Conservation (phyloP, 805 yeast species). For the Nematodospora valgi region DNA sequence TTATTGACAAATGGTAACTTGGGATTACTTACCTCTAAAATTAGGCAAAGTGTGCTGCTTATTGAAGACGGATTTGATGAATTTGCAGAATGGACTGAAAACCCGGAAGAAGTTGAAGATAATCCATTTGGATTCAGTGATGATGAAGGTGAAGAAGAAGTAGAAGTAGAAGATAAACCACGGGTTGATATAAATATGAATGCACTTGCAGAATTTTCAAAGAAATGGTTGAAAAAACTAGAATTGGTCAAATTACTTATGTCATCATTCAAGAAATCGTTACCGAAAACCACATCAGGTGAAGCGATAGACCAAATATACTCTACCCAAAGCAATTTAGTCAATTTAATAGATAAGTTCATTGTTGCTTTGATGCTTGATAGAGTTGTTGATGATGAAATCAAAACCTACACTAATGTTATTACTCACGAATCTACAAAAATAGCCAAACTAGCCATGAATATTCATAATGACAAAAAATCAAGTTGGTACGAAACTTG, state of each 20-base stretch:
- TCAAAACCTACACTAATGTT: conserved; percentile 18
- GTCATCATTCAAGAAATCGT: conserved; percentile 55
- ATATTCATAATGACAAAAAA: conserved; percentile 50
- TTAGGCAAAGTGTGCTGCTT: conserved; percentile 45
- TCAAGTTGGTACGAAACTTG: conserved; percentile 58
- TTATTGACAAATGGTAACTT: conserved; percentile 48
- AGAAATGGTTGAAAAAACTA: conserved; percentile 50
- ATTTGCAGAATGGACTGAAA: conserved; percentile 63
- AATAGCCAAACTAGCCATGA: conserved; percentile 38
- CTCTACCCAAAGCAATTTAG: conserved; percentile 38
- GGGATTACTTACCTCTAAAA: conserved; percentile 47
- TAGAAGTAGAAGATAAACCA: conserved; percentile 13
- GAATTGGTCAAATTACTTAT: conserved; percentile 56
- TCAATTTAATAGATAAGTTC: conserved; percentile 52
- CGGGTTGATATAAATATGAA: conserved; percentile 10
- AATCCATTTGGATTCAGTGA: conserved; percentile 53
- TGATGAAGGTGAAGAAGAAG: conserved; percentile 28
- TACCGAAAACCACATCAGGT: conserved; percentile 45
- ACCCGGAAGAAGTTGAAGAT: conserved; percentile 47
- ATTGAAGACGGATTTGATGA: conserved; percentile 59
- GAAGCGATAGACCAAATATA: conserved; percentile 46
- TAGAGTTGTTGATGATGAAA: conserved; percentile 36
- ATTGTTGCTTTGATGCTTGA: conserved; percentile 56
- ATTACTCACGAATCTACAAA: conserved; percentile 24
- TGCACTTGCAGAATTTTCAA: conserved; percentile 39